Evolutionary conservation across 768 basidiomycete species (phyloP), one percentile per base, ranked within the genome.

Genomic region (Leccinellum luteum): DNA sequence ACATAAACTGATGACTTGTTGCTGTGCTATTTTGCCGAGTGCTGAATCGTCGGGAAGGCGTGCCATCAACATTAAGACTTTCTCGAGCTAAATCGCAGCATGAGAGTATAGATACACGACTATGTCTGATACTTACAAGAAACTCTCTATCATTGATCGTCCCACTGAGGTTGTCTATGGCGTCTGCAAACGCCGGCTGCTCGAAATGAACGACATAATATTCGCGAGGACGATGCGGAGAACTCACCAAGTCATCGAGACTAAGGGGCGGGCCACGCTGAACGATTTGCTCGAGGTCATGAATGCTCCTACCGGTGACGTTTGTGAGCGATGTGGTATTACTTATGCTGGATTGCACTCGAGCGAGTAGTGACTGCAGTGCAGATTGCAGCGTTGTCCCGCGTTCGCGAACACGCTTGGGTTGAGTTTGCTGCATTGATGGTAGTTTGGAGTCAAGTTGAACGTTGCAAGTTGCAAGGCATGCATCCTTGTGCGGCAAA

Each of bases 131-230:
- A 74, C 80, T 69, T 66, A 79, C 87, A 68, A 89, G 68, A 60
- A 88, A 69, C 28, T 81, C 69, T 58, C 88, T 81, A 66, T 90
- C 88, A 63, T 90, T 76, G 38, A 79, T 64, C 30, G 73, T 73
- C 3, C 81, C 72, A 45, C 72, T 71, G 17, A 71, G 61, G 61
- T 84, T 72, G 57, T 69, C 68, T 10, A 83, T 32, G 13, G 80
- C 81, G 66, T 89, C 80, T 32, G 70, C 55, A 51, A 79, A 75
- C 14, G 81, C 82, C 28, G 76, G 75, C 85, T 86, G 27, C n/a
- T 23, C 28, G 31, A 15, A 27, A 17, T 54, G 35, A 56, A 31
- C 23, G 23, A 45, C 14, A 45, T 15, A 13, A 50, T 21, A 32
- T n/a, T 9, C n/a, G 6, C 3, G 25, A 17, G 3, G 41, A 32